Base-by-base conservation (phyloP, 352 stramenopile genomes). In the Phytophthora ramorum region DNA sequence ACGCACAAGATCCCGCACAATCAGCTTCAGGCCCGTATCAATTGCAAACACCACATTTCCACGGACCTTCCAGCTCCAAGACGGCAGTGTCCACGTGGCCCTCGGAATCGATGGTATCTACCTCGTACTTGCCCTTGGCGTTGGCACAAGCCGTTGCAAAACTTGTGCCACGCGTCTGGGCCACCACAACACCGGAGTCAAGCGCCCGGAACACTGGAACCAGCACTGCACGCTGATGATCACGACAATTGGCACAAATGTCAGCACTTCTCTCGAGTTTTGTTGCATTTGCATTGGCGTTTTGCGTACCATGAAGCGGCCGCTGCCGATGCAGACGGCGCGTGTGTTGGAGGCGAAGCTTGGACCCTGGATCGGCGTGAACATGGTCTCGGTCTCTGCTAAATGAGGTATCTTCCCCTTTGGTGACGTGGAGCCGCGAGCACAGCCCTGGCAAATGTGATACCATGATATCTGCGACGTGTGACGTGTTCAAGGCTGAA, bases 321-420 rank as follows among this genome's bases (percentile, higher is more conserved):
- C 87, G 38, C 69, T 83, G 60, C 87, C 87, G 38, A 95, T 83
- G 79, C 81, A 91, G n/a, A 95, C 22, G 71, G 67, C 34, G 35
- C 46, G 55, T 3, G 54, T 67, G 16, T 67, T 78, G 48, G 66
- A 45, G 13, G 66, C 64, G 28, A 69, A 66, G 60, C 69, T 71
- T 4, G 57, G 51, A 12, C 48, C 58, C 34, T 44, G 70, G 10
- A 81, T 30, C 14, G 73, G 70, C 22, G 54, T 40, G 66, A 81
- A 81, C 69, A 73, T 73, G 10, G n/a, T 28, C 19, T 47, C 54
- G 7, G 57, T 66, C 22, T 32, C 22, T 37, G 35, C 35, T 41
- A 41, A 41, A 41, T 17, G 14, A 41, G 35, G 17, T 41, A 41
- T 41, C 38, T 45, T 16, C 16, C 38, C n/a, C 3, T 24, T 45